Evolutionary conservation across 1,284 basidiomycete species (phyloP), one percentile per base, ranked within the genome.

Genomic region (Trichosporon sp.): DNA sequence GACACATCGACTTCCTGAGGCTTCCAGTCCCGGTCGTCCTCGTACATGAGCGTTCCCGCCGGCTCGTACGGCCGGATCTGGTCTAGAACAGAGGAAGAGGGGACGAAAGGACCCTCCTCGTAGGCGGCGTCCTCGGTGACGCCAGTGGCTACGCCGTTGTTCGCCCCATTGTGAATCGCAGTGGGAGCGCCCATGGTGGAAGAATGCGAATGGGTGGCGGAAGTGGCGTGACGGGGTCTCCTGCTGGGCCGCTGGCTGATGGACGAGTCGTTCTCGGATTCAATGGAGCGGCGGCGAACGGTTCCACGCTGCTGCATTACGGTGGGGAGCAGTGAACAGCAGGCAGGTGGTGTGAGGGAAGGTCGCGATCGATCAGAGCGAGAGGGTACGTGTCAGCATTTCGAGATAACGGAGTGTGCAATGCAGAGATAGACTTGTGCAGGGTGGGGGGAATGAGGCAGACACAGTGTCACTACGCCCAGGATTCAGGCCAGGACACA

Each of bases 11-110:
- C 64, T 11, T 68, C 62, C 15, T 69, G 53, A 13, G 73, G 69
- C 18, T 44, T 53, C 80, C 80, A 82, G 44, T 79, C 78, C 15
- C 67, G 64, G 65, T 82, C 79, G 69, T 82, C 80, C 15, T 72
- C 72, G 62, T 82, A 82, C 78, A 81, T 79, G n/a, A 80, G 66
- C 9, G 65, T 51, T 25, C 80, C 76, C 4, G 67, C 31, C 0
- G 73, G 73, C 18, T 56, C 51, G 60, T 68, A 68, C 0, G 58
- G 64, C 2, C 58, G 67, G 13, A 72, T 66, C 21, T 53, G 44
- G 9, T 70, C 69, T 0, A 72, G 58, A n/a, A 68, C 42, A 1
- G 18, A 18, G 1, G 34, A 11, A 1, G 68, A 23, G 2, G 68
- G 47, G 12, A 29, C 31, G 62, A 47, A 67, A 1, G 69, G 67